Percentiles rank a stretch among this genome's conserved stretches.
These are phyloP conservation scores for Fusarium sp. DNA, from an alignment of 2,329 filamentous ascomycete species.

Conservation along the genomic window DNA sequence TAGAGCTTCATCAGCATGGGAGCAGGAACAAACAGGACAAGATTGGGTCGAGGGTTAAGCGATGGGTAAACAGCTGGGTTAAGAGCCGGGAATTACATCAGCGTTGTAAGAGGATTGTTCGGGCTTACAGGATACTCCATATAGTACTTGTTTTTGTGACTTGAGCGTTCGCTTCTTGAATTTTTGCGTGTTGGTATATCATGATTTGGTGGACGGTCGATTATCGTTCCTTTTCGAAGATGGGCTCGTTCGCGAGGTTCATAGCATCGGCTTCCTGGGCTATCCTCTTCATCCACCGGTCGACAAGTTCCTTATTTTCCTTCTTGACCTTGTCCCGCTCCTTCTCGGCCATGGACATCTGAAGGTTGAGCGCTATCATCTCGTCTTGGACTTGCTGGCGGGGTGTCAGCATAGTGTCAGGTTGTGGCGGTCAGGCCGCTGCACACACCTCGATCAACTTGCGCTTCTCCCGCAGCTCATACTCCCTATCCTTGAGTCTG, in stretches of 20 bases:
- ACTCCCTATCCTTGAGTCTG: constrained; percentile 81
- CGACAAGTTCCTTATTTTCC: constrained; percentile 90
- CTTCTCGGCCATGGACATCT: constrained; percentile 87
- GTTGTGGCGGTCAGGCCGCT: neutral
- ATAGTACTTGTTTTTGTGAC: constrained; percentile 41
- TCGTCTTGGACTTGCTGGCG: constrained; percentile 87
- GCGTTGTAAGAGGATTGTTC: constrained; percentile 34
- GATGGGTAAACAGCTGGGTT: neutral
- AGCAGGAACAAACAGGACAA: constrained; percentile 27
- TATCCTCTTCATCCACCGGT: constrained; percentile 91
- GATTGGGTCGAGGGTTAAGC: constrained; percentile 22
- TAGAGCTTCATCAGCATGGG: constrained; percentile 46
- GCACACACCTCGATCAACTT: constrained; percentile 78
- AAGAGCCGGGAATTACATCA: constrained; percentile 22
- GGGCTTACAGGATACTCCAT: constrained; percentile 48
- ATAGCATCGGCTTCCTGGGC: constrained; percentile 87
- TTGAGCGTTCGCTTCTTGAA: constrained; percentile 5
- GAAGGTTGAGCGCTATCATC: constrained; percentile 85
- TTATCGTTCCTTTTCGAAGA: constrained; percentile 45
- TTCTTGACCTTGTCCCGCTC: constrained; percentile 75
- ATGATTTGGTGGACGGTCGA: neutral
- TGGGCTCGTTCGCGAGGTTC: constrained; percentile 73
- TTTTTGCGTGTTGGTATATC: constrained; percentile 3
- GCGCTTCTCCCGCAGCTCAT: constrained; percentile 85
- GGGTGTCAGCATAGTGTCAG: constrained; percentile 17